Base-by-base conservation (phyloP, 2,329 filamentous ascomycete genomes). In the Alternaria postmessia region DNA sequence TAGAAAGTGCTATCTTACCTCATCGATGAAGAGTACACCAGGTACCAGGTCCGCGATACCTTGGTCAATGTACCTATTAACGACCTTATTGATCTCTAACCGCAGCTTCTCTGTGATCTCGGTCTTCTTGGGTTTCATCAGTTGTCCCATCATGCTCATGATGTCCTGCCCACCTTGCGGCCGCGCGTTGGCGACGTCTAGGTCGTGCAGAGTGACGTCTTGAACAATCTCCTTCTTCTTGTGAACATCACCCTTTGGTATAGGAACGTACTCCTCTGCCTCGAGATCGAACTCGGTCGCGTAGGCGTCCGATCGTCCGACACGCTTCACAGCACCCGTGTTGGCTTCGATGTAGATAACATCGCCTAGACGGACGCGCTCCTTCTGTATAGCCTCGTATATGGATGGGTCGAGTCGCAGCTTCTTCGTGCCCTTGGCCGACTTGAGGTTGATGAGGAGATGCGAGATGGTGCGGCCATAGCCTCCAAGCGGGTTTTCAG, bases 161-260 rank as follows among this genome's bases (percentile, higher is more conserved):
- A 99, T 96, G 79, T 99, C 95, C 84, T 99, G 95, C 44, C 95
- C 95, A 54, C 95, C 95, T 83, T 98, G 93, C 5, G 95, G 95
- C 73, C 94, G 86, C 14, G 95, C 91, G 75, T 99, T 99, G 66
- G 95, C 95, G 64, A 98, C 91, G 75, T 99, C 95, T 57, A 99
- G 85, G 76, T 99, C 95, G 80, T 99, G 95, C 66, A 99, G 86
- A 46, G 95, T 97, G 64, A 99, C 95, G 75, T 99, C 95, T 79
- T 99, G 95, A 36, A 99, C 95, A 70, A 99, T 96, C 82, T 99
- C 95, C 85, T 99, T 99, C 88, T 97, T 98, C 88, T 99, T 99
- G 85, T 98, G 95, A 54, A 99, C 95, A 75, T 99, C 95, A 59
- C 95, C 95, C 84, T 99, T 99, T 59, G 95, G 95, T 65, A 99